A percentile compares a stretch with the other conserved stretches of the same genome.
These are phyloP conservation scores for Hemerocallis citrina DNA, from an alignment of 106 monocot genomes.

Conservation along the genomic window DNA sequence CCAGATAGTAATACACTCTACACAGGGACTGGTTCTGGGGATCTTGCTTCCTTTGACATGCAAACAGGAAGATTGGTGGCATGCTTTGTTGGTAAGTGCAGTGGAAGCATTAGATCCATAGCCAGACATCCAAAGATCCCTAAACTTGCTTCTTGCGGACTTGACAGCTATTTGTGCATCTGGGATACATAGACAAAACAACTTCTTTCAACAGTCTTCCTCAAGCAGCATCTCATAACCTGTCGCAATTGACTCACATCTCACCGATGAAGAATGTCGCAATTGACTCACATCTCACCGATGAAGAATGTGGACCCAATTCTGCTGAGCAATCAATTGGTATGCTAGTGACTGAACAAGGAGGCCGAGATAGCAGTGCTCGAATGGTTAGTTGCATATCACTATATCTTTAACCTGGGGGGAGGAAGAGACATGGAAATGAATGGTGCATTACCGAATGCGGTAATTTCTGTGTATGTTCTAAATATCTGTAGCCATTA, in stretches of 20 bases:
- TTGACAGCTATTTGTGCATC: conserved; percentile 70
- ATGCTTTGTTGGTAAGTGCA: conserved; percentile 77
- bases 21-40: conserved; percentile 71
- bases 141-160: conserved; percentile 77
- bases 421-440: conserved; percentile 60
- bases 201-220: conserved; percentile 73
- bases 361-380: too few relatives aligned
- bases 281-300: too few relatives aligned
- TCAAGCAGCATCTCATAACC: conserved; percentile 78
- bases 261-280: conserved; percentile 51
- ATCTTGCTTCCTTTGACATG: conserved; percentile 93
- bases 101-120: conserved; percentile 93
- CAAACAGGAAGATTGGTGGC: conserved; percentile 92
- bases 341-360: too few relatives aligned
- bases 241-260: conserved; percentile 67
- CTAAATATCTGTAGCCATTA: conserved; percentile 54
- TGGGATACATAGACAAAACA: conserved; percentile 68
- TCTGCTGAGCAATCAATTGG: too few relatives aligned
- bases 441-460: conserved; percentile 52
- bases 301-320: too few relatives aligned
- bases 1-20: conserved; percentile 65
- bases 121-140: conserved; percentile 78
- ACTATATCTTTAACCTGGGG: too few relatives aligned
- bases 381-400: too few relatives aligned
- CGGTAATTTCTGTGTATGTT: conserved; percentile 54